Evolutionary conservation across 1,284 basidiomycete species (phyloP).

Genomic region (Wolfiporia cocos): DNA sequence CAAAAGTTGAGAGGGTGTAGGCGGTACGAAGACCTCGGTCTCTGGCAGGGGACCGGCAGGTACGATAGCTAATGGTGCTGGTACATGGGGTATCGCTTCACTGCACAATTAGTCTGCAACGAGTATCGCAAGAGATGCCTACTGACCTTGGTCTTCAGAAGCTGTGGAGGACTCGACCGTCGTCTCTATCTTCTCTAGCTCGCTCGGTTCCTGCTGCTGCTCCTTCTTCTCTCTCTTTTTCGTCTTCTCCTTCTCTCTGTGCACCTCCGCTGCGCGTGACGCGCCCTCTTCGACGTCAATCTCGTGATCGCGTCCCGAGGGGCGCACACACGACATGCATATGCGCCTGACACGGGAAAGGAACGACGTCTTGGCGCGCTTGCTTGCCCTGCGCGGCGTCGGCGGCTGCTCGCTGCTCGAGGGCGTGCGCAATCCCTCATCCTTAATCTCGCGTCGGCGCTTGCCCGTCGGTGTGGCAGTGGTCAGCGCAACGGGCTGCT

Average conservation of each 20-base stretch:
- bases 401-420: conserved; percentile 22
- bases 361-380: conserved; percentile 35
- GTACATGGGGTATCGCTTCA: no score
- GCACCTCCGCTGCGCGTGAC: conserved; percentile 17
- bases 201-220: conserved; percentile 17
- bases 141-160: no score
- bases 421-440: conserved; percentile 26
- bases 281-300: conserved; percentile 13
- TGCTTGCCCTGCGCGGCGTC: conserved; percentile 17
- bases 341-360: conserved; percentile 38
- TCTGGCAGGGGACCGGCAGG: conserved; percentile 11
- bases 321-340: conserved; percentile 37
- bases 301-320: background rate
- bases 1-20: conserved; percentile 40
- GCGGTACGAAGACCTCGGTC: conserved; percentile 42
- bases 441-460: conserved; percentile 23
- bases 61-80: no score
- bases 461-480: conserved; percentile 17
- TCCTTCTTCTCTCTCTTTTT: conserved; percentile 15
- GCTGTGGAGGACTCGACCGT: conserved; percentile 19
- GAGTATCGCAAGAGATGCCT: no score
- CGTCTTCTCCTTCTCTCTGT: conserved; percentile 24
- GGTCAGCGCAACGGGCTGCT: conserved; percentile 11
- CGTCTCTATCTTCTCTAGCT: conserved; percentile 16
- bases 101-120: no score